phyloP scores from a whole-genome alignment of 306 rosid genomes.

The Alnus glutinosa region DNA sequence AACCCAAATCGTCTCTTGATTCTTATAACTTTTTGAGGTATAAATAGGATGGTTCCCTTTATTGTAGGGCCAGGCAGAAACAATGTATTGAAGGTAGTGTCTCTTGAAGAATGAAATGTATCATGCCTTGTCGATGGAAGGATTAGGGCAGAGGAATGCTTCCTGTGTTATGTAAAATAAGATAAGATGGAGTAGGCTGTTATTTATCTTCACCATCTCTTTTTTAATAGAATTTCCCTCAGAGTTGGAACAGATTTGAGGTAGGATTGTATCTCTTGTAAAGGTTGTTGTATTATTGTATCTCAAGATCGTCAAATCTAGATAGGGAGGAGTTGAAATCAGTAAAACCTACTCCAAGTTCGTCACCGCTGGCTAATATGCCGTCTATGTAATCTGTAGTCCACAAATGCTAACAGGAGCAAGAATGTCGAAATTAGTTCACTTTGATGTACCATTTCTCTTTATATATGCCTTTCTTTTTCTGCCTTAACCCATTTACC shows the following conservation, averaged over 20 bases:
- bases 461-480: too few relatives aligned
- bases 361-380: constrained; percentile 5
- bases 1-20: constrained; percentile 12
- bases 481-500: too few relatives aligned
- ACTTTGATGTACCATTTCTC: background rate
- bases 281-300: constrained; percentile 52
- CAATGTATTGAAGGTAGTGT: constrained; percentile 33
- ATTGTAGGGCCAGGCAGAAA: constrained; percentile 42
- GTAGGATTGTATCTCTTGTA: constrained; percentile 39
- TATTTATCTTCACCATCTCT: constrained; percentile 30
- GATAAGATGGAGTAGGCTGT: constrained; percentile 37
- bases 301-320: constrained; percentile 37
- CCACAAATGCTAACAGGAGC: background rate
- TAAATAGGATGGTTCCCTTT: constrained; percentile 24
- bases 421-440: constrained; percentile 4
- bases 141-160: constrained; percentile 30
- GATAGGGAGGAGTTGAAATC: constrained; percentile 42
- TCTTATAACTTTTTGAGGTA: constrained; percentile 8
- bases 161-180: constrained; percentile 55
- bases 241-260: constrained; percentile 35
- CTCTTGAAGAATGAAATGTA: constrained; percentile 35
- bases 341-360: constrained; percentile 20
- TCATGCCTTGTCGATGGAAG: constrained; percentile 32
- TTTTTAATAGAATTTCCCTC: constrained; percentile 29
- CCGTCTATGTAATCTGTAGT: background rate